A percentile compares a stretch with the other conserved stretches of the same genome.
These are phyloP conservation scores for Malassezia psittaci DNA, from an alignment of 1,284 basidiomycete species.

Conservation along the genomic window DNA sequence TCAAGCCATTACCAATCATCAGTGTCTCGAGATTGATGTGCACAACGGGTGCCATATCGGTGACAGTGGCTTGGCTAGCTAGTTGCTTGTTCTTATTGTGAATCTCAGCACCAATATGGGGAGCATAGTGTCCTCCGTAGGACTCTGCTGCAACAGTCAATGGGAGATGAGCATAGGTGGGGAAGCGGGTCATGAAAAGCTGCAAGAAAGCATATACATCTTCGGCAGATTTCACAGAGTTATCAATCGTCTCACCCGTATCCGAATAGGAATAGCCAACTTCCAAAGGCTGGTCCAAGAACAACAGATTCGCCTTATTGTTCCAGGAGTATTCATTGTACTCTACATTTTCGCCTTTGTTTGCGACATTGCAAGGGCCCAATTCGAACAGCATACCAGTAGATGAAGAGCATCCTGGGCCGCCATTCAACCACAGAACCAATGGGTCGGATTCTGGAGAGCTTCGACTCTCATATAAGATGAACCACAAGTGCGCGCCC, in stretches of 20 bases:
- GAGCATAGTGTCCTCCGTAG: constrained; percentile 57
- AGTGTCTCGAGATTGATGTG: constrained; percentile 41
- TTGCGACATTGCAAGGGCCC: constrained; percentile 65
- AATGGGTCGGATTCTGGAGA: constrained; percentile 67
- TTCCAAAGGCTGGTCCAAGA: constrained; percentile 68
- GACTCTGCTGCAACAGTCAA: constrained; percentile 52
- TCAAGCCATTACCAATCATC: constrained; percentile 46
- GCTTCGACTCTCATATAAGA: constrained; percentile 71
- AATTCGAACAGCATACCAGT: constrained; percentile 66
- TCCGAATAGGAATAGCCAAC: constrained; percentile 78
- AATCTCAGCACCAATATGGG: constrained; percentile 40
- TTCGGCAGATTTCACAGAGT: constrained; percentile 62
- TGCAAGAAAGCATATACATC: constrained; percentile 84
- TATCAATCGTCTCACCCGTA: constrained; percentile 60
- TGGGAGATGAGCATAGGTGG: constrained; percentile 36
- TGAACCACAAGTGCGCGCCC: constrained; percentile 78
- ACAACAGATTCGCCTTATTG: constrained; percentile 58
- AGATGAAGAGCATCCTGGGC: constrained; percentile 54
- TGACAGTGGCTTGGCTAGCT: constrained; percentile 17
- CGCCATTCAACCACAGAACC: constrained; percentile 79
- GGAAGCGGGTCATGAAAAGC: constrained; percentile 60
- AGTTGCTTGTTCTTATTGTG: constrained; percentile 42
- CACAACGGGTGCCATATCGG: constrained; percentile 20
- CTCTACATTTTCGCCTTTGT: constrained; percentile 62
- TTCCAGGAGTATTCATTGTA: constrained; percentile 72